Evolutionary conservation across 257 asterid genomes (phyloP).

Genomic region (Lantana camara): DNA sequence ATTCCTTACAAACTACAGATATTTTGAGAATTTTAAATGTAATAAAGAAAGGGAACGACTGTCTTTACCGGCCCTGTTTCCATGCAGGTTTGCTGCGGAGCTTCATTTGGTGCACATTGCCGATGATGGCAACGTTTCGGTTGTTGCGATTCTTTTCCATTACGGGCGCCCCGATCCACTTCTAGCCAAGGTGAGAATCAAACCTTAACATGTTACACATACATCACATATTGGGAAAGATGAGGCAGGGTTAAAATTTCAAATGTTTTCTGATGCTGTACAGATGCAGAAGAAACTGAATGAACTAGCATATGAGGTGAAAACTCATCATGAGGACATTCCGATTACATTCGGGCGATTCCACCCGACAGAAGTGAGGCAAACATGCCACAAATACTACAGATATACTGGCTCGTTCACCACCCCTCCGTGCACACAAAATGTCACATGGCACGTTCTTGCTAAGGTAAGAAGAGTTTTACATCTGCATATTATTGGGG

Average conservation of each 20-base stretch:
- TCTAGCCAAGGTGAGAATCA: constrained; percentile 48
- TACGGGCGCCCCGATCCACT: constrained; percentile 70
- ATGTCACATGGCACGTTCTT: constrained; percentile 64
- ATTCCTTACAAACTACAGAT: no score
- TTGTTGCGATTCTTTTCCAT: constrained; percentile 52
- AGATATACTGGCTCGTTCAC: constrained; percentile 73
- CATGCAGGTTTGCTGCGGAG: constrained; percentile 69
- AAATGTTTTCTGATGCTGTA: background rate
- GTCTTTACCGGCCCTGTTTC: no score
- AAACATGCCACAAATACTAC: constrained; percentile 55
- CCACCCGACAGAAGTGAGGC: constrained; percentile 54
- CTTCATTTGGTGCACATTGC: constrained; percentile 71
- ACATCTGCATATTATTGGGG: no score
- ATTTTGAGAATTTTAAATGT: no score
- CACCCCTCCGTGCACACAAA: constrained; percentile 79
- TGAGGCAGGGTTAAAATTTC: background rate
- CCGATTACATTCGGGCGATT: constrained; percentile 45
- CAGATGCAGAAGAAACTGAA: constrained; percentile 55
- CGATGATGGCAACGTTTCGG: constrained; percentile 55
- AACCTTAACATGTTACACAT: background rate
- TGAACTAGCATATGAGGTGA: constrained; percentile 37
- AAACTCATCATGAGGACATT: constrained; percentile 28
- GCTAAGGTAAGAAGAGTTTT: constrained; percentile 42
- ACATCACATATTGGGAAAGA: background rate
- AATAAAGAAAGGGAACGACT: no score